phyloP scores from a whole-genome alignment of 108 stramenopile genomes.

The Nitzschia sp. region DNA sequence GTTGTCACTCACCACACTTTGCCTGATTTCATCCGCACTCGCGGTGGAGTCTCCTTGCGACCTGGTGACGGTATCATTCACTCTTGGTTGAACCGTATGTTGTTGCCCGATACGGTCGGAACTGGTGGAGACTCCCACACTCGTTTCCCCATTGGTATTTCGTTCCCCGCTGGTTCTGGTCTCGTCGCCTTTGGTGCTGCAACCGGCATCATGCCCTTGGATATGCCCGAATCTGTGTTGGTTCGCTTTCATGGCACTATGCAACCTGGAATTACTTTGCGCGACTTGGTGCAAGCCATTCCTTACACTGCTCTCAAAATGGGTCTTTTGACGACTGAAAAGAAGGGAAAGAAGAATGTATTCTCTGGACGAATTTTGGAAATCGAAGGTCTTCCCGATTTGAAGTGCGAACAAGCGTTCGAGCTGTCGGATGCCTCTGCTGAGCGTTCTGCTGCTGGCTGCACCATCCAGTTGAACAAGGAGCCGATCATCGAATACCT shows the following conservation, averaged over 20 bases:
- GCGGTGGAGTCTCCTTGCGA: constrained; percentile 92
- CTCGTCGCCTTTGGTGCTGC: constrained; percentile 95
- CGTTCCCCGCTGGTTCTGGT: constrained; percentile 95
- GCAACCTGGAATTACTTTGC: constrained; percentile 95
- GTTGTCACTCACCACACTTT: constrained; percentile 96
- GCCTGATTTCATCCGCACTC: constrained; percentile 94
- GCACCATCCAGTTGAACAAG: constrained; percentile 93
- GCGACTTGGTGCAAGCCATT: constrained; percentile 95
- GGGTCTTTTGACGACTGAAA: constrained; percentile 91
- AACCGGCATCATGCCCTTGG: constrained; percentile 94
- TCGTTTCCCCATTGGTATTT: constrained; percentile 95
- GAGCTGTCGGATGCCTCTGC: constrained; percentile 92
- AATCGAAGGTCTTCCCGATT: constrained; percentile 92
- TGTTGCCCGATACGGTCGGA: constrained; percentile 95
- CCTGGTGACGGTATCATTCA: constrained; percentile 98
- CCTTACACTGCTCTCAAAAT: constrained; percentile 92
- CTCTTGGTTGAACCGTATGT: constrained; percentile 97
- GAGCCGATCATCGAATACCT: constrained; percentile 95
- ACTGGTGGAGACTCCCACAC: constrained; percentile 97
- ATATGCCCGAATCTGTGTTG: constrained; percentile 94
- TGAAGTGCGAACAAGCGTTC: constrained; percentile 97
- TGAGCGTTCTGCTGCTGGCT: constrained; percentile 94
- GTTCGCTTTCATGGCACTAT: constrained; percentile 91
- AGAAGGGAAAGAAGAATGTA: constrained; percentile 96
- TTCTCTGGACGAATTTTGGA: constrained; percentile 94